Evolutionary conservation across 2,329 filamentous ascomycete species (phyloP), one percentile per base, ranked within the genome.

Genomic region (Phialocephala subalpina): DNA sequence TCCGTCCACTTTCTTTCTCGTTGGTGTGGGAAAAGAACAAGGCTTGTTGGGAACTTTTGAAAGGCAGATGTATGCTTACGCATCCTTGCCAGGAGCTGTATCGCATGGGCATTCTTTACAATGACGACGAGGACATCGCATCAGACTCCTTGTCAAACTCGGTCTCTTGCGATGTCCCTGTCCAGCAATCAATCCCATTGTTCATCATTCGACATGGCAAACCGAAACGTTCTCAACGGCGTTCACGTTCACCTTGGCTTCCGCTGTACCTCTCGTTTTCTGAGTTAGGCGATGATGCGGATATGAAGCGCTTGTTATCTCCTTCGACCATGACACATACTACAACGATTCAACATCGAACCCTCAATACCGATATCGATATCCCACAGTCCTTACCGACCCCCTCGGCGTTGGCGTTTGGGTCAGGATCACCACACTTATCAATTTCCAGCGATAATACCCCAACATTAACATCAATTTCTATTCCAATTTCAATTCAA

Each of bases 21-120:
- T 60, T 64, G 47, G 47, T 67, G 22, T 47, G 22, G 20, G 57
- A 45, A 20, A n/a, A 47, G 58, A 58, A 29, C 12, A 57, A 33
- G 4, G 4, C 9, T 33, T 33, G 4, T 33, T 33, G 29, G 29
- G 29, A 33, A 33, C 4, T 57, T 33, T 40, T 18, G 38, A 36
- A 59, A 71, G 65, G 61, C 65, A 68, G 57, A 69, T 71, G 58
- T 63, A 70, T 74, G 72, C 73, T 75, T 73, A 75, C 72, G 70
- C 67, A 72, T 70, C 63, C 60, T 53, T 68, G 64, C 59, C 69
- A 75, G 73, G 67, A 72, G 69, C 66, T 73, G 52, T 58, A 59
- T 68, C 64, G 59, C 12, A 40, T 72, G 62, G 70, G 67, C 9
- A 66, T 71, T 49, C 63, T 74, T 11, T 71, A 72, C 59, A 67